These are phyloP conservation scores for Centaurea solstitialis DNA, from an alignment of 129 eudicot genomes.

Conservation along the genomic window DNA sequence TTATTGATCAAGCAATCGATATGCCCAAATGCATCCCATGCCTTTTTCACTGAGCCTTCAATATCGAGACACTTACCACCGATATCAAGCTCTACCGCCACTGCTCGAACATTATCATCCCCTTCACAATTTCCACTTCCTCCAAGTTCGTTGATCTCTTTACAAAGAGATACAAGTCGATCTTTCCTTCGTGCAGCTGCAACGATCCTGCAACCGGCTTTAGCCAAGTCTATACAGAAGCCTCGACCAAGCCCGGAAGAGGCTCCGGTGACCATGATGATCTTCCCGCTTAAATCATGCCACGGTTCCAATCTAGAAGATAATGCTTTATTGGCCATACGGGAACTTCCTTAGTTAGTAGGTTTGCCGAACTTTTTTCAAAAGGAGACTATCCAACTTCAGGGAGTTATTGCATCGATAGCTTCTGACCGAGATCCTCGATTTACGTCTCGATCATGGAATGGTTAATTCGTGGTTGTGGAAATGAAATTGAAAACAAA, in stretches of 20 bases:
- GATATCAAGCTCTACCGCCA: not conserved
- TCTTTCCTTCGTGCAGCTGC: conserved; percentile 41
- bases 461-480: not conserved
- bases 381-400: too few species aligned
- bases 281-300: conserved; percentile 24
- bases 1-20: not conserved
- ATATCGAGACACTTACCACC: not conserved
- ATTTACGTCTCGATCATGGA: too few species aligned
- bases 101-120: not conserved
- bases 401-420: too few species aligned
- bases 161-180: conserved; percentile 35
- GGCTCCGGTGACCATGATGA: conserved; percentile 53
- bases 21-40: not conserved
- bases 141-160: conserved; percentile 24
- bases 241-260: conserved; percentile 44
- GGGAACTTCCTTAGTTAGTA: too few species aligned
- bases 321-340: not conserved
- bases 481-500: not conserved
- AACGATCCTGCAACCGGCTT: conserved; percentile 36
- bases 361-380: too few species aligned
- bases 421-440: too few species aligned
- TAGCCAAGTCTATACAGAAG: conserved; percentile 39
- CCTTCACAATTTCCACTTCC: not conserved
- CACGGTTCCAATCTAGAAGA: conserved; percentile 17
- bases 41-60: not conserved